A percentile compares a stretch with the other conserved stretches of the same genome.
Evolutionary conservation across 129 eudicot genomes (phyloP).

Genomic region (Artemisia tridentata): DNA sequence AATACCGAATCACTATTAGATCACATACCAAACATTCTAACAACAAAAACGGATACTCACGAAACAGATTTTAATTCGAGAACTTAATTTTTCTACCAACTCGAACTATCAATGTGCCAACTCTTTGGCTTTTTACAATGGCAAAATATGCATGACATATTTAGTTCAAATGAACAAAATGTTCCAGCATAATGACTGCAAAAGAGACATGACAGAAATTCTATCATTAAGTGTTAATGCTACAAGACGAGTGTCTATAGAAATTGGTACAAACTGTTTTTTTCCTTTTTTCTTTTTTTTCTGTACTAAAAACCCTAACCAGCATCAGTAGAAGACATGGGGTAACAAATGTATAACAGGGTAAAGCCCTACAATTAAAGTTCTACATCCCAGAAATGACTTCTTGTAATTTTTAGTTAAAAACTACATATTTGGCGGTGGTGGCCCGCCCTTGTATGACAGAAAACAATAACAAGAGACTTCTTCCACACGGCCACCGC

Average conservation of each 20-base stretch:
- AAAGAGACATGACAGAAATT: neutral
- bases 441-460: conserved; percentile 19
- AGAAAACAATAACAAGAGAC: conserved; percentile 11
- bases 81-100: no score
- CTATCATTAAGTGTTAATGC: conserved; percentile 27
- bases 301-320: conserved; percentile 34
- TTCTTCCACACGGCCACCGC: conserved; percentile 20
- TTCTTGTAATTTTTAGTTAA: conserved; percentile 28
- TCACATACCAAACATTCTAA: no score
- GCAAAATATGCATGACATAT: neutral
- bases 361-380: conserved; percentile 25
- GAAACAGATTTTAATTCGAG: no score
- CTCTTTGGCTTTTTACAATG: neutral
- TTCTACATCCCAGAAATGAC: conserved; percentile 13
- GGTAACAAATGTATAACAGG: conserved; percentile 35
- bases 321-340: conserved; percentile 20
- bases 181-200: neutral
- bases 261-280: conserved; percentile 24
- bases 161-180: neutral
- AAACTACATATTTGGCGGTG: conserved; percentile 25
- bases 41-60: no score
- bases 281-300: conserved; percentile 17
- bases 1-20: no score
- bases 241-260: conserved; percentile 23
- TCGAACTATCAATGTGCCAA: no score